Conservation (phyloP, 176 grass and related monocot species). For the Raddia distichophylla region DNA sequence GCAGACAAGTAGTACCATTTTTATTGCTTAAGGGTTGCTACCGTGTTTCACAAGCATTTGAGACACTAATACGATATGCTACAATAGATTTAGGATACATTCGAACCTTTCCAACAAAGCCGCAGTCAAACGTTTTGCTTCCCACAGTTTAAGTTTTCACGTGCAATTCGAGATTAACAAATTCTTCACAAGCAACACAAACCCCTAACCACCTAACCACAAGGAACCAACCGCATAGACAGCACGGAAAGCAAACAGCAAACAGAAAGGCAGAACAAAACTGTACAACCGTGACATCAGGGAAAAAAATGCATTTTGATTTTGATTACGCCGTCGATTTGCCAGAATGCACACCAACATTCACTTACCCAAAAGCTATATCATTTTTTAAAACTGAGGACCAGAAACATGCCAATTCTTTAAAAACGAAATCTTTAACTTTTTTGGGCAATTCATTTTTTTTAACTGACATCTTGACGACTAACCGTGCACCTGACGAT, state of each 20-base stretch:
- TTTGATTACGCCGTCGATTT: slow-evolving; percentile 8
- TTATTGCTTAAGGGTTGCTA: neutral
- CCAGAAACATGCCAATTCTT: too few relatives aligned
- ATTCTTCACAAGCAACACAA: slow-evolving; percentile 1
- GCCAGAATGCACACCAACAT: neutral
- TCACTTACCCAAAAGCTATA: neutral
- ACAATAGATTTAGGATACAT: neutral
- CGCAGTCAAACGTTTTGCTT: neutral
- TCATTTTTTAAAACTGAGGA: too few relatives aligned
- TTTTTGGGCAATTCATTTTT: too few relatives aligned
- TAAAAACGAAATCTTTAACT: too few relatives aligned
- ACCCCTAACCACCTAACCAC: slow-evolving; percentile 21
- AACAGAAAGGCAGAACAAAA: slow-evolving; percentile 12
- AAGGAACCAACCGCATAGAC: neutral
- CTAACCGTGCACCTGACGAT: too few relatives aligned
- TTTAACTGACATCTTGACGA: too few relatives aligned
- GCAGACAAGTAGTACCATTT: neutral
- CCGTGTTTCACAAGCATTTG: slow-evolving; percentile 17
- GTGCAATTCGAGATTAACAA: neutral
- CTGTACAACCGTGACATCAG: neutral
- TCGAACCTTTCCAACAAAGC: neutral
- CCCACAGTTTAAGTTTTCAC: neutral
- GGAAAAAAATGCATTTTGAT: slow-evolving; percentile 8
- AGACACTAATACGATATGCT: neutral
- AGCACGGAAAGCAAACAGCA: neutral